Percentiles rank a stretch among this genome's conserved stretches.
Evolutionary conservation across 2,329 filamentous ascomycete genomes (phyloP).

Genomic region (Sordariomycetes sp.): DNA sequence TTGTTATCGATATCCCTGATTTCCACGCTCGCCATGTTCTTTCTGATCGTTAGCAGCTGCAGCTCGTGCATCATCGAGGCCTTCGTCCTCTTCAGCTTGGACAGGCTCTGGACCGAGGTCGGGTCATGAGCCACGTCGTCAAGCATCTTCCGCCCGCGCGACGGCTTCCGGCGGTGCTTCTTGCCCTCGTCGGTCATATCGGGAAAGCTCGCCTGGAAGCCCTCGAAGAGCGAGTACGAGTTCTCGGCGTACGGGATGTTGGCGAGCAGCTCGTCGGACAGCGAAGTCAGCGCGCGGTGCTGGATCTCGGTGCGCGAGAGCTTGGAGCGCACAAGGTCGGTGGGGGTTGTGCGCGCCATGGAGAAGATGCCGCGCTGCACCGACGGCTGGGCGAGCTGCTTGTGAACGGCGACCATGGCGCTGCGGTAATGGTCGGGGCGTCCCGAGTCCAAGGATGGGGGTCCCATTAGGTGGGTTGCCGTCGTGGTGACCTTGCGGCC

Average conservation of each 20-base stretch:
- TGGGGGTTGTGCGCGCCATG: constrained; percentile 83
- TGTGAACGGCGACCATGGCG: constrained; percentile 82
- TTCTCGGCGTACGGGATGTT: constrained; percentile 78
- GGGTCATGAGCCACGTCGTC: constrained; percentile 42
- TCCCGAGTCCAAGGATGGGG: constrained; percentile 32
- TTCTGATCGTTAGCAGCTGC: constrained; percentile 83
- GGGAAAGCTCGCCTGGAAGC: constrained; percentile 84
- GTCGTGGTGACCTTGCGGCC: constrained; percentile 91
- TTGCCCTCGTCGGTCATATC: constrained; percentile 58
- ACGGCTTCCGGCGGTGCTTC: constrained; percentile 49
- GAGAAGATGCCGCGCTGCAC: constrained; percentile 87
- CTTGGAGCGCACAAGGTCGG: constrained; percentile 83
- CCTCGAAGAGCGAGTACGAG: constrained; percentile 88
- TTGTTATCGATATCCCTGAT: constrained; percentile 96
- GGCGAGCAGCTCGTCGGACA: constrained; percentile 79
- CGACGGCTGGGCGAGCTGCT: constrained; percentile 72
- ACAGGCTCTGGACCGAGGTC: constrained; percentile 55
- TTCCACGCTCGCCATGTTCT: constrained; percentile 95
- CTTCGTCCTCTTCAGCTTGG: constrained; percentile 70
- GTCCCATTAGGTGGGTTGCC: constrained; percentile 75
- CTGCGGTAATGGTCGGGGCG: constrained; percentile 57
- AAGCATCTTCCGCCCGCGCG: constrained; percentile 67
- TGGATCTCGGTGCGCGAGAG: constrained; percentile 89
- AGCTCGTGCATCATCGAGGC: constrained; percentile 71
- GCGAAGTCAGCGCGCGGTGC: constrained; percentile 76